Base-by-base conservation (phyloP, 805 yeast genomes). In the Kuraishia cidri region DNA sequence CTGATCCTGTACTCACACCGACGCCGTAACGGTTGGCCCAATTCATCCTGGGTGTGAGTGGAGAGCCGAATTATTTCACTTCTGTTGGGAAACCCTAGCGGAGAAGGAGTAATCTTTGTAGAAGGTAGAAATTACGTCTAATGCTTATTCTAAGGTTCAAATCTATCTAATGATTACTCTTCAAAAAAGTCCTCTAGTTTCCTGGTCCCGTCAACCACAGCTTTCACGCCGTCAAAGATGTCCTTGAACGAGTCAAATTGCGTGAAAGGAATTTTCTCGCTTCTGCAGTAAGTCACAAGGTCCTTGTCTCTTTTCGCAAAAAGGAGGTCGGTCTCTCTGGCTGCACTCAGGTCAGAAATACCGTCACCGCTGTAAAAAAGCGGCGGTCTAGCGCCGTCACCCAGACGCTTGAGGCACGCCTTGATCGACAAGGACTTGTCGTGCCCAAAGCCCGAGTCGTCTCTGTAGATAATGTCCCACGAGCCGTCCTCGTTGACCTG, bases 321-420 rank as follows among this genome's bases (percentile, higher is more conserved):
- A 43, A 92, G 62, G 44, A 90, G 65, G 56, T 92, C 90, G 26
- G 98, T 87, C 57, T 92, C 96, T 50, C 82, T 79, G 16, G 97
- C 97, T 16, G 98, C 98, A 37, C 86, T 75, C 45, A 92, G 65
- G 56, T 92, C 99, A 29, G 94, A 79, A 21, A 92, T 96, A 42
- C 99, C 99, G 55, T 92, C 99, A 37, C 99, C 99, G 50, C 95
- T 84, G 64, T 92, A 92, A 54, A 90, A 85, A 45, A 86, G 68
- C 25, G 65, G 62, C 11, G 94, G 95, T 31, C 72, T 66, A 14
- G 56, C 48, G 6, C 47, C 54, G 14, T 53, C 52, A 14, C 43
- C 38, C 34, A 47, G 62, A 49, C 37, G 65, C 54, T 42, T 31
- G 34, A 44, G 35, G 41, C 62, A 66, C 32, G 66, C 64, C 36